Percentiles rank a stretch among this genome's conserved stretches.
These are phyloP conservation scores for Passalora sequoiae DNA, from an alignment of 2,329 filamentous ascomycete genomes.

Conservation along the genomic window DNA sequence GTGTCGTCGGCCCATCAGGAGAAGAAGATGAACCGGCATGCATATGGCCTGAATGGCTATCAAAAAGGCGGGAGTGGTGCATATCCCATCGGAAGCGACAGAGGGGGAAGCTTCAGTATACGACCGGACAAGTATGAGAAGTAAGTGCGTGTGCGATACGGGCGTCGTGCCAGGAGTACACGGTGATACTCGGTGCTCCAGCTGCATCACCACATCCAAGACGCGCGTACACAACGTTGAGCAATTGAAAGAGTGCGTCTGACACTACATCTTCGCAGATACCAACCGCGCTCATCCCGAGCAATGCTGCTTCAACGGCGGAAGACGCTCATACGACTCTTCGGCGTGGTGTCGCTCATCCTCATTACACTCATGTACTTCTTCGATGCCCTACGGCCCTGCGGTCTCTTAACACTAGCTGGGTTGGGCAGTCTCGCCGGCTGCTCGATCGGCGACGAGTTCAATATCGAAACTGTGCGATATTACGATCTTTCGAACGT, in stretches of 20 bases:
- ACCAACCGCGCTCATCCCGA: slow-evolving; percentile 75
- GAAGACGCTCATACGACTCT: slow-evolving; percentile 66
- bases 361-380: slow-evolving; percentile 63
- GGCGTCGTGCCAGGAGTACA: background rate
- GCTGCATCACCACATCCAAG: background rate
- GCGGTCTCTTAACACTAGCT: slow-evolving; percentile 48
- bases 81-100: slow-evolving; percentile 32
- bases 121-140: slow-evolving; percentile 74
- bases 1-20: slow-evolving; percentile 43
- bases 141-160: slow-evolving; percentile 11
- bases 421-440: slow-evolving; percentile 61
- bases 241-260: too few species aligned
- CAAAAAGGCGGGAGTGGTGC: slow-evolving; percentile 39
- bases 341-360: slow-evolving; percentile 51
- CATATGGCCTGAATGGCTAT: slow-evolving; percentile 68
- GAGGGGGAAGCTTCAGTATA: slow-evolving; percentile 64
- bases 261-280: slow-evolving; percentile 49
- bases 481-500: slow-evolving; percentile 95
- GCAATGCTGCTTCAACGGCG: slow-evolving; percentile 63
- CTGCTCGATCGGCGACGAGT: slow-evolving; percentile 58
- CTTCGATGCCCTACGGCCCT: slow-evolving; percentile 67
- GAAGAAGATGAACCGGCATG: slow-evolving; percentile 85
- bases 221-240: too few species aligned
- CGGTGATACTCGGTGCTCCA: background rate
- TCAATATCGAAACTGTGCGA: slow-evolving; percentile 87